These are phyloP conservation scores for Mediolabrus comicus DNA, from an alignment of 108 stramenopile species.

Conservation along the genomic window DNA sequence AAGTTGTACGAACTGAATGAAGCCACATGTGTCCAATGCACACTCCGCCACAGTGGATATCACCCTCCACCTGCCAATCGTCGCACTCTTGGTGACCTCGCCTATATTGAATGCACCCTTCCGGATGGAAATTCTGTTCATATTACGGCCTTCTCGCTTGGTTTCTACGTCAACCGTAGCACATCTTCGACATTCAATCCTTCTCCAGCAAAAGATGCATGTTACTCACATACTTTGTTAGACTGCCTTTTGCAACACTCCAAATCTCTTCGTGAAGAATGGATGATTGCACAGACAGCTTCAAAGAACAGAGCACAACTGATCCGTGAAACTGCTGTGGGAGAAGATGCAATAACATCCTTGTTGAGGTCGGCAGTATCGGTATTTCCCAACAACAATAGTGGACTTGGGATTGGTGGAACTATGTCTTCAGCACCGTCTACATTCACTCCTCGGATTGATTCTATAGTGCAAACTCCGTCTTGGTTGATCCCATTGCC, in stretches of 20 bases:
- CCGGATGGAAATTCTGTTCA: constrained; percentile 49
- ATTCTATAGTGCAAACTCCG: constrained; percentile 63
- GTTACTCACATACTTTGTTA: constrained; percentile 74
- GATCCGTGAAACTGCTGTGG: constrained; percentile 4
- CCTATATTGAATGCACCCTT: constrained; percentile 85
- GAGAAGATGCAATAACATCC: constrained; percentile 27
- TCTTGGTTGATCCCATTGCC: constrained; percentile 73
- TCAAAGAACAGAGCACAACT: constrained; percentile 56
- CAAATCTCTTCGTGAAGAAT: constrained; percentile 40
- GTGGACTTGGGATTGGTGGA: constrained; percentile 45
- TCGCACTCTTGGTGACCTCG: constrained; percentile 86
- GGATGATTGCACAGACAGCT: constrained; percentile 58
- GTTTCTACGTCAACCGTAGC: constrained; percentile 92
- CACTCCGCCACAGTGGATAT: constrained; percentile 76
- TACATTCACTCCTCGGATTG: constrained; percentile 51
- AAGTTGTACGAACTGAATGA: constrained; percentile 58
- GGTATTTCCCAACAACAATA: constrained; percentile 30
- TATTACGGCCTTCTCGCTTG: constrained; percentile 81
- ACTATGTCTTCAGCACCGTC: constrained; percentile 24
- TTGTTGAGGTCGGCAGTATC: constrained; percentile 32
- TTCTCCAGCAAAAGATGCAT: constrained; percentile 67
- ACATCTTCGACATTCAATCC: constrained; percentile 76
- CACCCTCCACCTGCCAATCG: constrained; percentile 90
- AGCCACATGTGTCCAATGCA: constrained; percentile 39
- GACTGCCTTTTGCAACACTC: constrained; percentile 76